Evolutionary conservation across 495 filamentous ascomycete species (phyloP).

Genomic region (Aspergillus sclerotioniger): DNA sequence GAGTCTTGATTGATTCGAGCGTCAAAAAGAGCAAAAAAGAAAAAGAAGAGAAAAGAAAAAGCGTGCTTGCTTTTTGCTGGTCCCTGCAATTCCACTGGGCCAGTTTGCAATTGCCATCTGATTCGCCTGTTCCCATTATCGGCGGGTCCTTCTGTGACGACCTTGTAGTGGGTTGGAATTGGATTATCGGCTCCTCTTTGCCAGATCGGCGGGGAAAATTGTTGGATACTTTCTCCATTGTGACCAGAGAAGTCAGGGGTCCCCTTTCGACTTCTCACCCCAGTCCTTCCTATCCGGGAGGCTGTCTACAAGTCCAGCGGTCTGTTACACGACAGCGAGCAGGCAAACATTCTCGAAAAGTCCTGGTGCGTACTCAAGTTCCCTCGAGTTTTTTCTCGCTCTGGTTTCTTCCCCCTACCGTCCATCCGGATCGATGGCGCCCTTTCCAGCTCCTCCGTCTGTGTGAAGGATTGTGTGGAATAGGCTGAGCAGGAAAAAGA

Average conservation of each 20-base stretch:
- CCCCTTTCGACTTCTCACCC: slow-evolving; percentile 16
- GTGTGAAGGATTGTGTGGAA: background rate
- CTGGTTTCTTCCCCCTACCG: slow-evolving; percentile 4
- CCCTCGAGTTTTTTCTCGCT: slow-evolving; percentile 7
- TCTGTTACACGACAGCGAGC: slow-evolving; percentile 34
- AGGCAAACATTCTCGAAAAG: slow-evolving; percentile 42
- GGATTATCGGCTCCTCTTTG: slow-evolving; percentile 19
- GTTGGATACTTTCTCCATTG: slow-evolving; percentile 7
- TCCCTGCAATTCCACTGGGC: slow-evolving; percentile 25
- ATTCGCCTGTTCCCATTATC: background rate
- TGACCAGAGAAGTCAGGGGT: slow-evolving; percentile 17
- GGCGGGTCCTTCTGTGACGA: background rate
- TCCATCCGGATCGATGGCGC: slow-evolving; percentile 3
- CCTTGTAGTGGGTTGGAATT: background rate
- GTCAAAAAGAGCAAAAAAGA: slow-evolving; percentile 6
- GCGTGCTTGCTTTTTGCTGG: slow-evolving; percentile 16
- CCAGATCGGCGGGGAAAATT: slow-evolving; percentile 6
- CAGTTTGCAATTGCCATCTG: slow-evolving; percentile 27
- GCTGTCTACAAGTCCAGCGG: slow-evolving; percentile 30
- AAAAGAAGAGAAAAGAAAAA: background rate
- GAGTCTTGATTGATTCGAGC: slow-evolving; percentile 8
- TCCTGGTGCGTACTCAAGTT: slow-evolving; percentile 33
- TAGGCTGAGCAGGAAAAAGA: slow-evolving; percentile 11
- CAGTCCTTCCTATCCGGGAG: slow-evolving; percentile 29
- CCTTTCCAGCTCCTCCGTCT: slow-evolving; percentile 12